A percentile compares a stretch with the other conserved stretches of the same genome.
These are phyloP conservation scores for Ettlia oleoabundans DNA, from an alignment of 139 green algal genomes.

Conservation along the genomic window DNA sequence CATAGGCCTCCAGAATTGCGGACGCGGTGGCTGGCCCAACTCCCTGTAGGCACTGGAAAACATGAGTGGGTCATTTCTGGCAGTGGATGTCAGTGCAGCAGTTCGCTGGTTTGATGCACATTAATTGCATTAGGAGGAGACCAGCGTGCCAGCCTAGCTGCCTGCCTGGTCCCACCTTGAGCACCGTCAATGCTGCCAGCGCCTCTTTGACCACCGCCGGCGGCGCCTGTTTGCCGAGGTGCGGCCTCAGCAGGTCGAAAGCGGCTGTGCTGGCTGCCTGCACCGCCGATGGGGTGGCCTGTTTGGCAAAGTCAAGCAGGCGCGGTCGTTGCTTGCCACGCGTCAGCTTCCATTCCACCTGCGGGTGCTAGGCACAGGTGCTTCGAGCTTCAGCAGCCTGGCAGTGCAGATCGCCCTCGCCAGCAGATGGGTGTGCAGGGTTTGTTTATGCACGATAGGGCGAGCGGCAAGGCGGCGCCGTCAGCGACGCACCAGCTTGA, in stretches of 20 bases:
- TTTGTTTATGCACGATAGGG: too few species aligned
- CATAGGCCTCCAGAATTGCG: constrained; percentile 51
- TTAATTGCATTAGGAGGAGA: too few species aligned
- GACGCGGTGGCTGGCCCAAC: constrained; percentile 77
- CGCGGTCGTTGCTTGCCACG: constrained; percentile 67
- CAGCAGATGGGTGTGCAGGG: too few species aligned
- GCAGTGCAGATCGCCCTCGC: neutral
- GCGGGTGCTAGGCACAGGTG: neutral
- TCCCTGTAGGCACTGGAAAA: constrained; percentile 40
- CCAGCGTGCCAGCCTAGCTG: too few species aligned
- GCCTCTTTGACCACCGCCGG: constrained; percentile 27
- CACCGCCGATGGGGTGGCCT: constrained; percentile 28
- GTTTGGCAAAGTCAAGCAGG: constrained; percentile 61
- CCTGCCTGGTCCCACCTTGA: too few species aligned
- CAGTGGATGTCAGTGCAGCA: too few species aligned
- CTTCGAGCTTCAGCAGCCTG: neutral
- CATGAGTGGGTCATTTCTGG: too few species aligned
- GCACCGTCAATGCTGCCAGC: constrained; percentile 48
- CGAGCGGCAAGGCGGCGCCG: too few species aligned
- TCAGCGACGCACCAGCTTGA: constrained; percentile 50
- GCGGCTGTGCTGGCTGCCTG: neutral
- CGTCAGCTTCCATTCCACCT: constrained; percentile 80
- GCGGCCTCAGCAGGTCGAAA: constrained; percentile 4
- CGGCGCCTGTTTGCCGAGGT: neutral
- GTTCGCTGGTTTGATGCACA: too few species aligned